These are phyloP conservation scores for Suillus variegatus DNA, from an alignment of 768 basidiomycete species.

Conservation along the genomic window DNA sequence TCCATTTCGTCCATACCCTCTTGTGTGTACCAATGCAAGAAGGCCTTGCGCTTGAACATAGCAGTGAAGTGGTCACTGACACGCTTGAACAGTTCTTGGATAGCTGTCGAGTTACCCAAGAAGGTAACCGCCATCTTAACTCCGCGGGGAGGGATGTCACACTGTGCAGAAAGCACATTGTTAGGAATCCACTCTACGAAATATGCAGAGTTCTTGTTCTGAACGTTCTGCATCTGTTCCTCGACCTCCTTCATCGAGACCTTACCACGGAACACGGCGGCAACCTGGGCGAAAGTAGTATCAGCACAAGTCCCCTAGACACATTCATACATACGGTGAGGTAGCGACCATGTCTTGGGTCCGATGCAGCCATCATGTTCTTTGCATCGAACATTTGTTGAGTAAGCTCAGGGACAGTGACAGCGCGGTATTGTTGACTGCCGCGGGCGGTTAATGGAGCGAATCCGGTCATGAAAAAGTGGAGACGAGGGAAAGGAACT, in stretches of 20 bases:
- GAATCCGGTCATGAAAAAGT: slow-evolving; percentile 99
- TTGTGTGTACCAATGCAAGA: slow-evolving; percentile 99
- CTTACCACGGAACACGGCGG: slow-evolving; percentile 98
- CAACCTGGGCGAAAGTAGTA: slow-evolving; percentile 51
- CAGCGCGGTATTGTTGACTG: slow-evolving; percentile 93
- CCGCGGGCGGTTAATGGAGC: slow-evolving; percentile 94
- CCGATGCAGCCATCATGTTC: slow-evolving; percentile 99
- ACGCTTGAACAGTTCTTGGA: slow-evolving; percentile 98
- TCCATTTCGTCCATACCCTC: slow-evolving; percentile 99
- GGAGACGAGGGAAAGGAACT: slow-evolving; percentile 99
- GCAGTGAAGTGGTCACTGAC: slow-evolving; percentile 98
- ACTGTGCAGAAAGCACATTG: slow-evolving; percentile 97
- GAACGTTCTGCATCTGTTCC: slow-evolving; percentile 97
- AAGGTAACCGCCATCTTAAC: slow-evolving; percentile 98
- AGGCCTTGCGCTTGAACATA: slow-evolving; percentile 99
- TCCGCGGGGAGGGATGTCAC: slow-evolving; percentile 95
- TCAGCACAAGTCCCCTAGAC: slow-evolving; percentile 1
- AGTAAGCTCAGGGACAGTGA: slow-evolving; percentile 96
- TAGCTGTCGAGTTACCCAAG: slow-evolving; percentile 95
- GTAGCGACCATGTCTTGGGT: slow-evolving; percentile 96
- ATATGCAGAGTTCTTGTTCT: slow-evolving; percentile 97
- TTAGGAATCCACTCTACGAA: slow-evolving; percentile 99
- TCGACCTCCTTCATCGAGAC: slow-evolving; percentile 99
- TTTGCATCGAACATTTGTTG: slow-evolving; percentile 99
- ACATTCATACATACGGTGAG: slow-evolving; percentile 66